These are phyloP conservation scores for Psilocybe tampanensis DNA, from an alignment of 768 basidiomycete species.

Conservation along the genomic window DNA sequence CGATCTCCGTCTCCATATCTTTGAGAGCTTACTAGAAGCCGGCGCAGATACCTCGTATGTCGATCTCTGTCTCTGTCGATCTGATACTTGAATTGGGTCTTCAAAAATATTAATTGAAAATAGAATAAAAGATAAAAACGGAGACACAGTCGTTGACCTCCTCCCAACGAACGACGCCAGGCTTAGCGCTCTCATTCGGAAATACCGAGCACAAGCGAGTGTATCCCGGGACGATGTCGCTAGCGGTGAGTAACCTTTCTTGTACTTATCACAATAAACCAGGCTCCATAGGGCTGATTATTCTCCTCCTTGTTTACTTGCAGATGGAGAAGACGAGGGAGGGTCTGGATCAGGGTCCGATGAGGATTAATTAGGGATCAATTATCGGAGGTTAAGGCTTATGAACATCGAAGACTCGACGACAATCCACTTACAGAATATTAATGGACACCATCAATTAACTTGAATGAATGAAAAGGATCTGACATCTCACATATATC, in stretches of 20 bases:
- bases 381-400: no score
- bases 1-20: conserved; percentile 55
- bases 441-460: neutral
- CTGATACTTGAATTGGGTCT: no score
- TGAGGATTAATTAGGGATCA: conserved; percentile 11
- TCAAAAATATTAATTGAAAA: no score
- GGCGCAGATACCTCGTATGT: conserved; percentile 72
- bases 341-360: conserved; percentile 28
- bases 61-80: no score
- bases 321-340: conserved; percentile 30
- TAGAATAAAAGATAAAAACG: conserved; percentile 76
- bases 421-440: neutral
- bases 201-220: conserved; percentile 51
- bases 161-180: conserved; percentile 56
- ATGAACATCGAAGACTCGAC: neutral
- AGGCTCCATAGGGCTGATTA: neutral
- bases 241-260: conserved; percentile 43
- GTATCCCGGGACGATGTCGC: conserved; percentile 67
- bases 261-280: neutral
- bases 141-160: conserved; percentile 56
- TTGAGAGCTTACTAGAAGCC: conserved; percentile 73
- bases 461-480: neutral
- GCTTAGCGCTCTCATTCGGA: conserved; percentile 51
- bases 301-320: neutral
- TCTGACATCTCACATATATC: neutral